These are phyloP conservation scores for Calocera viscosa DNA, from an alignment of 768 basidiomycete genomes.

Conservation along the genomic window DNA sequence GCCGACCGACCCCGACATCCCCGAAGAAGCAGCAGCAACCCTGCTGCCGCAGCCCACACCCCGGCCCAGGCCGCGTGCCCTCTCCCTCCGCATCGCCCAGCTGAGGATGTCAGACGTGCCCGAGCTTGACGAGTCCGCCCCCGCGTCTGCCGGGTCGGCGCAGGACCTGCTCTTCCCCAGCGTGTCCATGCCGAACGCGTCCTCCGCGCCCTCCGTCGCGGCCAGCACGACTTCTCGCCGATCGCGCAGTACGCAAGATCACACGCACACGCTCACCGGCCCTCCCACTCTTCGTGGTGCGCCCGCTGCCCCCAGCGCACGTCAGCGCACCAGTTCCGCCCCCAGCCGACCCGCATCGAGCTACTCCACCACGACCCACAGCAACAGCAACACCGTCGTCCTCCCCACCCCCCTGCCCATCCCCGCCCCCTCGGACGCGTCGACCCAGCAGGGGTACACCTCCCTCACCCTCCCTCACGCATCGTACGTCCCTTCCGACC, in stretches of 20 bases:
- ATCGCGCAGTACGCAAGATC: no score
- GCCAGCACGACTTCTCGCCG: no score
- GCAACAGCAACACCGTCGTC: conserved; percentile 18
- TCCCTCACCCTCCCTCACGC: conserved; percentile 38
- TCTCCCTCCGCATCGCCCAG: not conserved
- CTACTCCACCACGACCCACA: conserved; percentile 18
- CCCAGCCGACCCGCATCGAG: conserved; percentile 13
- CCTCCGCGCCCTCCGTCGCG: conserved; percentile 49
- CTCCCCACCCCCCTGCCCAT: conserved; percentile 27
- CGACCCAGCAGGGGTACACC: conserved; percentile 27
- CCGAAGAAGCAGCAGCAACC: no score
- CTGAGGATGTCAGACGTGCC: conserved; percentile 4
- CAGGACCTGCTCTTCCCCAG: conserved; percentile 31
- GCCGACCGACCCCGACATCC: no score
- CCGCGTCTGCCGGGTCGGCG: conserved; percentile 26
- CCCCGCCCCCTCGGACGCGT: conserved; percentile 10
- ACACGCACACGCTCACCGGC: no score
- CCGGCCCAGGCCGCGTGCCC: not conserved
- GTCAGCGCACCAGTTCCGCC: conserved; percentile 6
- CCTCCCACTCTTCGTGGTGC: no score
- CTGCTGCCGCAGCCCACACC: no score
- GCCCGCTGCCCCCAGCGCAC: not conserved
- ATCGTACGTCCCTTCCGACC: conserved; percentile 31
- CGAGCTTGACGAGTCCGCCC: conserved; percentile 28
- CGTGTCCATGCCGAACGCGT: conserved; percentile 54